Evolutionary conservation across 2,329 filamentous ascomycete species (phyloP), one percentile per base, ranked within the genome.

Genomic region (Parascedosporium putredinis): DNA sequence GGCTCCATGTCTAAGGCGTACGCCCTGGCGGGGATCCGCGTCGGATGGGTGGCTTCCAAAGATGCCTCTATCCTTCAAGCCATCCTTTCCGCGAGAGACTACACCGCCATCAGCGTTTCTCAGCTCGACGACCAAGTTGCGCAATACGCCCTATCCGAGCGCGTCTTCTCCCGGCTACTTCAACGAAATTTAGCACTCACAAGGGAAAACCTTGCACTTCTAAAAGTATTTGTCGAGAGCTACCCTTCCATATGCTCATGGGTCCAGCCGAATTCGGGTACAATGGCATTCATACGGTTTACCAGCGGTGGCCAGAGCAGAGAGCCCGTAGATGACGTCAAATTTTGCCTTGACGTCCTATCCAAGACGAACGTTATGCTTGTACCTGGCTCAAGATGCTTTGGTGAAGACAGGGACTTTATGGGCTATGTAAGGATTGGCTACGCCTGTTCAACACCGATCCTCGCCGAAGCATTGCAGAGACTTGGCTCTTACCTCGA

Each of bases 1-100:
- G 84, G 88, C 12, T 90, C 86, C 16, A 79, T 94, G 71, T 91
- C 85, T 23, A 95, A 95, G 67, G 85, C 87, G 0, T 95, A 88
- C 66, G 81, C 85, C 2, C 69, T 95, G 4, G 87, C 88, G 1
- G 88, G 89, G 2, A 82, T 94, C 53, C 81, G 88, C 1, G 66
- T 90, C 1, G 89, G 89, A 27, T 96, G 89, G 89, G 74, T 91
- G 51, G 86, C 85, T 3, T 84, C 82, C 12, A 78, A 79, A 23
- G 78, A 80, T 62, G 60, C 62, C 4, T 66, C 68, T 1, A 72
- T 94, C 50, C 74, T 91, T 49, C 75, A 81, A 47, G 69, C 73
- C 12, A 73, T 86, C 54, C 79, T 83, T 9, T 65, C 70, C 12
- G 81, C 82, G 1, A 74, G 88, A 36, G 84, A 93, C 63, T 94